Conservation (phyloP, 257 asterid genomes). For the Paulownia fortunei region DNA sequence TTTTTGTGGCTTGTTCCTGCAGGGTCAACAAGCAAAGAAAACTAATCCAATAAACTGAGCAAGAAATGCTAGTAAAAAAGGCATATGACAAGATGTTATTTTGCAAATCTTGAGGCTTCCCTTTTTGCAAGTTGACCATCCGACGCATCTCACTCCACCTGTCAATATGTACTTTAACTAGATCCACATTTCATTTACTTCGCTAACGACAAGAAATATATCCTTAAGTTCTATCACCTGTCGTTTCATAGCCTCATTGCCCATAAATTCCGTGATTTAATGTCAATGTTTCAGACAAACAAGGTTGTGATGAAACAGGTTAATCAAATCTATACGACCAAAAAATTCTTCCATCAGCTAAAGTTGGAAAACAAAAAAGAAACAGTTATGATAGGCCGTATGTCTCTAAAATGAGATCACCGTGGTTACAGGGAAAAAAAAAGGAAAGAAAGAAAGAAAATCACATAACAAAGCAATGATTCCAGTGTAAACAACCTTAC, state of each 20-base stretch:
- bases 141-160: conserved; percentile 1
- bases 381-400: conserved; percentile 7
- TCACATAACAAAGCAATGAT: conserved; percentile 26
- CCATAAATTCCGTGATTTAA: not conserved
- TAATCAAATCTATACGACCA: not conserved
- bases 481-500: conserved; percentile 20
- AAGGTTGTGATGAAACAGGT: conserved; percentile 17
- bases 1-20: not conserved
- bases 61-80: conserved; percentile 15
- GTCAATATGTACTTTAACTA: not conserved
- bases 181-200: conserved; percentile 33
- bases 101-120: not conserved
- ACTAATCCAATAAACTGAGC: not conserved
- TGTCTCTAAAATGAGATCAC: not conserved
- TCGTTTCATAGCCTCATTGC: not conserved
- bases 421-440: not conserved
- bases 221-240: not conserved
- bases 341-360: not conserved
- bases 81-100: not conserved
- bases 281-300: not conserved
- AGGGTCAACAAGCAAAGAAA: not conserved
- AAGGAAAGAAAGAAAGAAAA: not conserved
- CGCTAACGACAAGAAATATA: conserved; percentile 25
- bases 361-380: conserved; percentile 1
- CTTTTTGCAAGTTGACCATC: conserved; percentile 11